These are phyloP conservation scores for Apiotrichum gracile DNA, from an alignment of 1,284 basidiomycete genomes.

Conservation along the genomic window DNA sequence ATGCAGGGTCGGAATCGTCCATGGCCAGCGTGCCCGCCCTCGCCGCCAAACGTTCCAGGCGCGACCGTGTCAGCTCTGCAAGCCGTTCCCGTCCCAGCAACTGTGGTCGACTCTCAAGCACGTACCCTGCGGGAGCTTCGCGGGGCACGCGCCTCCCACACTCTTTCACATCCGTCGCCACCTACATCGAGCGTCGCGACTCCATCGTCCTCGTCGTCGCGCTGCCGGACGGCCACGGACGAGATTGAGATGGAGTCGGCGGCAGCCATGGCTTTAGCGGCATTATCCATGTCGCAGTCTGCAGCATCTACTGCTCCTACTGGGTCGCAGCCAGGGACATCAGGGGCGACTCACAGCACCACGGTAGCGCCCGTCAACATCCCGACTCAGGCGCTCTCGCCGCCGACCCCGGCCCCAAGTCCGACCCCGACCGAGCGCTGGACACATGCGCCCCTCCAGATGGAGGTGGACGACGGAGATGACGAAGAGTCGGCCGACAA, in stretches of 20 bases:
- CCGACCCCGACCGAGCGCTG: conserved; percentile 17
- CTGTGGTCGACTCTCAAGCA: not conserved
- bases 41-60: not conserved
- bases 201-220: not conserved
- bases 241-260: not conserved
- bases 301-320: not conserved
- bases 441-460: conserved; percentile 3
- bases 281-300: not conserved
- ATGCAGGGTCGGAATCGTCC: not conserved
- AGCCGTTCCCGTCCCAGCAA: not conserved
- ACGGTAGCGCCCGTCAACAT: conserved; percentile 15
- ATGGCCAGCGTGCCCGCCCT: not conserved
- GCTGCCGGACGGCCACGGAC: not conserved
- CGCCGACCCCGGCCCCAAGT: conserved; percentile 16
- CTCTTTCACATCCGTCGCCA: not conserved
- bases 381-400: conserved; percentile 15
- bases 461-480: not conserved
- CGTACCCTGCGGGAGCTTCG: not conserved
- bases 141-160: not conserved
- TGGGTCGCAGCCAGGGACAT: too few species aligned
- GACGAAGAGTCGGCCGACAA: not conserved
- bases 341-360: too few species aligned
- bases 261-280: not conserved
- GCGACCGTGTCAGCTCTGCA: not conserved
- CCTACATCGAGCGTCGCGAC: conserved; percentile 3